Evolutionary conservation across 1,139 yeast species (phyloP).

Genomic region (Protomyces pachydermus): DNA sequence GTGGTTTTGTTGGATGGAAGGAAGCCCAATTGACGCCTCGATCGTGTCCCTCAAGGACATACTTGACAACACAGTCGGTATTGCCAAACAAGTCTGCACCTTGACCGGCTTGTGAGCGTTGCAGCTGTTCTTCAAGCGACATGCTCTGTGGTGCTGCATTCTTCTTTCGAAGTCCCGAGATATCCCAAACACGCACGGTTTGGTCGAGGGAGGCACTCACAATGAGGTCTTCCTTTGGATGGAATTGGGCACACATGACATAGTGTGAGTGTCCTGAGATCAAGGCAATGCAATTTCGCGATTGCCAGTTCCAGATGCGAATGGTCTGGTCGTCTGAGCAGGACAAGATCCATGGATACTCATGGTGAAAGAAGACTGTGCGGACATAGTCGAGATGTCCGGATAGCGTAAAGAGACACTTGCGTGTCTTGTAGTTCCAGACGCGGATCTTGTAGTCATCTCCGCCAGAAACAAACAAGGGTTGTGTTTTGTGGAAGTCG

Average conservation of each 20-base stretch:
- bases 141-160: constrained; percentile 69
- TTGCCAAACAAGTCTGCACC: constrained; percentile 93
- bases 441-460: constrained; percentile 94
- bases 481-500: constrained; percentile 96
- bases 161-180: constrained; percentile 87
- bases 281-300: constrained; percentile 84
- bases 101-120: constrained; percentile 42
- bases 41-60: constrained; percentile 95
- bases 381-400: constrained; percentile 96
- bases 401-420: constrained; percentile 78
- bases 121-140: constrained; percentile 73
- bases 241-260: constrained; percentile 97
- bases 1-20: constrained; percentile 93
- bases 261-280: constrained; percentile 97
- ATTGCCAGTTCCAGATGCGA: constrained; percentile 99
- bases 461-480: constrained; percentile 93
- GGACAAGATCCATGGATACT: constrained; percentile 94
- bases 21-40: constrained; percentile 98
- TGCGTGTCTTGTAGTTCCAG: constrained; percentile 90
- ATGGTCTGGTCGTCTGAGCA: constrained; percentile 98
- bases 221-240: constrained; percentile 87
- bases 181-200: constrained; percentile 99
- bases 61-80: constrained; percentile 90
- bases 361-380: constrained; percentile 90
- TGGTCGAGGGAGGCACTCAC: constrained; percentile 96